These are phyloP conservation scores for Neohortaea acidophila DNA, from an alignment of 495 filamentous ascomycete species.

Conservation along the genomic window DNA sequence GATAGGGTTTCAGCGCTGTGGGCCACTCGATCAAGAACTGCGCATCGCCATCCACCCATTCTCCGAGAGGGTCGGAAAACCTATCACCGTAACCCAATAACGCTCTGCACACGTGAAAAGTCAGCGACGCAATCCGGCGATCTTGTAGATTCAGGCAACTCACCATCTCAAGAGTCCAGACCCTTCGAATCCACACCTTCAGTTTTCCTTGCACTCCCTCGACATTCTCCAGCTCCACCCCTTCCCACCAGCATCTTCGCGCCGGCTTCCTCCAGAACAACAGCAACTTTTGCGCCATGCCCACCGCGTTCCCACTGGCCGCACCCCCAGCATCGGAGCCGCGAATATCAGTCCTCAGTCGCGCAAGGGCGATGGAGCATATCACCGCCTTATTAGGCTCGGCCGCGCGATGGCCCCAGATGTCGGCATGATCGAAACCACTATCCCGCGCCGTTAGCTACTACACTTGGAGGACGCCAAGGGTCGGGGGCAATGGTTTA, in stretches of 20 bases:
- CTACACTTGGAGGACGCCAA: slow-evolving; percentile 12
- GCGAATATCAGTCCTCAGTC: slow-evolving; percentile 80
- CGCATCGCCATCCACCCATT: too few species aligned
- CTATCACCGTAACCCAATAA: slow-evolving; percentile 24
- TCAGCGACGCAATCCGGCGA: not conserved
- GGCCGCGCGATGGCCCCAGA: slow-evolving; percentile 87
- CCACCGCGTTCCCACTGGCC: slow-evolving; percentile 49
- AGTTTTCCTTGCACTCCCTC: slow-evolving; percentile 83
- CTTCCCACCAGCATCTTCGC: slow-evolving; percentile 97
- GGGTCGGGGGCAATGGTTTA: slow-evolving; percentile 33
- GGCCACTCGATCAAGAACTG: too few species aligned
- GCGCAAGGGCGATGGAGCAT: slow-evolving; percentile 83
- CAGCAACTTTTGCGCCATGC: slow-evolving; percentile 97
- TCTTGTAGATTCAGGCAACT: slow-evolving; percentile 14
- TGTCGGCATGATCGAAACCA: slow-evolving; percentile 89
- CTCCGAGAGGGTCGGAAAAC: too few species aligned
- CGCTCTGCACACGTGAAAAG: slow-evolving; percentile 15
- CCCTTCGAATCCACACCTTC: slow-evolving; percentile 94
- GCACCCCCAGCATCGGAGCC: too few species aligned
- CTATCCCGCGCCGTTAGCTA: slow-evolving; percentile 36
- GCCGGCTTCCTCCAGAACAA: slow-evolving; percentile 98
- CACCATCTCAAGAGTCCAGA: slow-evolving; percentile 99
- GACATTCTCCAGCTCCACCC: slow-evolving; percentile 77
- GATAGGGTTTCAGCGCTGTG: too few species aligned
- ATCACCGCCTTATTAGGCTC: slow-evolving; percentile 98